phyloP scores from a whole-genome alignment of 495 filamentous ascomycete species.

The Penicillium mononematosum region DNA sequence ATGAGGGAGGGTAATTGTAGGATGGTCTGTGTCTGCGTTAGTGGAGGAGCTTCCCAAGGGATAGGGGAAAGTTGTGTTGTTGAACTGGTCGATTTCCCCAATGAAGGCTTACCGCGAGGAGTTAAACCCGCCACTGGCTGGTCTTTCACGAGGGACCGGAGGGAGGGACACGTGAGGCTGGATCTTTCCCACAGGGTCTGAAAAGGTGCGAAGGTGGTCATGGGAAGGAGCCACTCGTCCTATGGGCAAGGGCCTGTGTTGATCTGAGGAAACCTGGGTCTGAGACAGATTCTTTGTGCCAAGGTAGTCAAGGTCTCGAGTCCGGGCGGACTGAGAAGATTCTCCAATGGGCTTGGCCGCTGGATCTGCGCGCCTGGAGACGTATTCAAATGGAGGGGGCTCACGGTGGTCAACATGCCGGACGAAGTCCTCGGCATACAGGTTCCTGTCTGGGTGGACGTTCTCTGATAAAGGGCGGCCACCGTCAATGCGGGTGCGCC shows the following conservation, averaged over 20 bases:
- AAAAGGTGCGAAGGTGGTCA: slow-evolving; percentile 12
- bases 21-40: slow-evolving; percentile 15
- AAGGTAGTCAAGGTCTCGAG: slow-evolving; percentile 18
- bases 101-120: slow-evolving; percentile 24
- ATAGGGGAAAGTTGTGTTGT: not conserved
- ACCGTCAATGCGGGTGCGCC: slow-evolving; percentile 19
- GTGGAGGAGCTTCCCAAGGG: not conserved
- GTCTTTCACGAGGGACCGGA: slow-evolving; percentile 18
- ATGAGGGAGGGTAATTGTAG: slow-evolving; percentile 22
- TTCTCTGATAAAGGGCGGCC: slow-evolving; percentile 18
- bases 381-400: slow-evolving; percentile 25
- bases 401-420: slow-evolving; percentile 37
- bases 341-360: slow-evolving; percentile 18
- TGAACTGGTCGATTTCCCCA: slow-evolving; percentile 5
- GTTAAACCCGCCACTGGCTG: slow-evolving; percentile 19
- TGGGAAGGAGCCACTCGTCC: slow-evolving; percentile 18
- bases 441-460: slow-evolving; percentile 21
- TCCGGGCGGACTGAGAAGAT: slow-evolving; percentile 17
- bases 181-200: slow-evolving; percentile 13
- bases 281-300: slow-evolving; percentile 18
- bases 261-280: slow-evolving; percentile 12
- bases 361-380: slow-evolving; percentile 16
- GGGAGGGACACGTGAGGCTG: slow-evolving; percentile 10
- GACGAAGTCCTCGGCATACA: slow-evolving; percentile 43
- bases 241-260: slow-evolving; percentile 14